Conservation (phyloP, 2,329 filamentous ascomycete genomes). For the Aspergillus hortae region DNA sequence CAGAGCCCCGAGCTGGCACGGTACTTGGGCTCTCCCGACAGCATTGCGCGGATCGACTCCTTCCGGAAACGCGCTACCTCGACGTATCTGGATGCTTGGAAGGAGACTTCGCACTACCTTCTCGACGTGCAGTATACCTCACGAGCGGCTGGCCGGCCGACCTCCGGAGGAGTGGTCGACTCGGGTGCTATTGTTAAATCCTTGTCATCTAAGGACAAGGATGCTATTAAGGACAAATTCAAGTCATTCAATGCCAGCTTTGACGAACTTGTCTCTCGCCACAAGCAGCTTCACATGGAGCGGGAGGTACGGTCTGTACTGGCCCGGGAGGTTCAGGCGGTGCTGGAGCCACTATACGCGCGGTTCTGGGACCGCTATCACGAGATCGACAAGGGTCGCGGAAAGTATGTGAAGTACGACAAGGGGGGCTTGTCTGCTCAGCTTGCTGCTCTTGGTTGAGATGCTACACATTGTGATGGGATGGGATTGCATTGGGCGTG, state of each 20-base stretch:
- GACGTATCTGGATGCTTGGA: conserved; percentile 82
- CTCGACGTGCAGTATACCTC: conserved; percentile 92
- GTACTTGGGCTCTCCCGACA: conserved; percentile 61
- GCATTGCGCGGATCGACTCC: conserved; percentile 65
- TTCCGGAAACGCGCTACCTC: conserved; percentile 85
- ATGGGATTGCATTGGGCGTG: no score
- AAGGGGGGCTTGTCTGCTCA: conserved; percentile 71
- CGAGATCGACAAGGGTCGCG: conserved; percentile 95
- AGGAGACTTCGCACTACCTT: conserved; percentile 77
- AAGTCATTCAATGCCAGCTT: conserved; percentile 85
- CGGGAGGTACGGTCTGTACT: conserved; percentile 78
- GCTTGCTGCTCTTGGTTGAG: conserved; percentile 43
- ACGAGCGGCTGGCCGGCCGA: conserved; percentile 61
- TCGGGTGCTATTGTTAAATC: conserved; percentile 80
- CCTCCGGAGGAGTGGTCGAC: conserved; percentile 64
- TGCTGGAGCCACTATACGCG: conserved; percentile 90
- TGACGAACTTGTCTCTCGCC: conserved; percentile 78
- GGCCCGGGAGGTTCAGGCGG: conserved; percentile 78
- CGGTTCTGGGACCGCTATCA: conserved; percentile 97
- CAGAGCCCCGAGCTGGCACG: conserved; percentile 69
- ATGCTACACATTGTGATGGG: not conserved
- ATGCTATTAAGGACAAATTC: conserved; percentile 95
- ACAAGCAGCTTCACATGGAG: conserved; percentile 86
- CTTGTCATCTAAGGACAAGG: conserved; percentile 85
- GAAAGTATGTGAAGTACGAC: conserved; percentile 98